These are phyloP conservation scores for Elongisporangium prolatum DNA, from an alignment of 352 stramenopile species.

Conservation along the genomic window DNA sequence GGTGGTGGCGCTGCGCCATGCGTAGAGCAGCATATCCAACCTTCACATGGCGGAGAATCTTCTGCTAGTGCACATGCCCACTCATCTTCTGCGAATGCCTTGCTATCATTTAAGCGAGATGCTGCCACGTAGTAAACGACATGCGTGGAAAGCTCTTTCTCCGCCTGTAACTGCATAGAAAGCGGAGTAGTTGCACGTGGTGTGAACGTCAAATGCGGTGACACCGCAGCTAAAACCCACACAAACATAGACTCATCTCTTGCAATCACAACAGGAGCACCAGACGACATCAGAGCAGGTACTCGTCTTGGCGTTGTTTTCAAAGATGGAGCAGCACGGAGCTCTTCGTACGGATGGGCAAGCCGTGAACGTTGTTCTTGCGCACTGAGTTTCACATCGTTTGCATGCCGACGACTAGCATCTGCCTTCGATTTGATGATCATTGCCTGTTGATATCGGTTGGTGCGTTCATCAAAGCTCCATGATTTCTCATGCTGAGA, in stretches of 20 bases:
- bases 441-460: slow-evolving; percentile 46
- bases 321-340: slow-evolving; percentile 4
- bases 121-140: slow-evolving; percentile 61
- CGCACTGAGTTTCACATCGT: slow-evolving; percentile 25
- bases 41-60: slow-evolving; percentile 30
- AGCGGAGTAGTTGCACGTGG: slow-evolving; percentile 27
- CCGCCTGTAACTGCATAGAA: slow-evolving; percentile 17
- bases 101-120: slow-evolving; percentile 17
- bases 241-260: slow-evolving; percentile 23
- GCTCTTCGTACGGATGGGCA: slow-evolving; percentile 33
- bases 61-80: slow-evolving; percentile 7
- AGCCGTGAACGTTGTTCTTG: slow-evolving; percentile 26
- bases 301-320: not conserved
- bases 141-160: slow-evolving; percentile 66
- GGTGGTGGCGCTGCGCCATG: slow-evolving; percentile 38
- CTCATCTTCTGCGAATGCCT: slow-evolving; percentile 9
- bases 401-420: slow-evolving; percentile 27
- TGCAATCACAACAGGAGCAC: not conserved
- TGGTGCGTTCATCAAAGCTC: slow-evolving; percentile 57
- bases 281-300: not conserved
- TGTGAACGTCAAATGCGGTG: slow-evolving; percentile 43
- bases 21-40: slow-evolving; percentile 52
- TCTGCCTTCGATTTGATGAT: slow-evolving; percentile 50
- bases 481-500: slow-evolving; percentile 50
- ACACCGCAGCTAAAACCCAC: slow-evolving; percentile 49